Evolutionary conservation across 805 yeast species (phyloP).

Genomic region (Starmerella gropengiesseri): DNA sequence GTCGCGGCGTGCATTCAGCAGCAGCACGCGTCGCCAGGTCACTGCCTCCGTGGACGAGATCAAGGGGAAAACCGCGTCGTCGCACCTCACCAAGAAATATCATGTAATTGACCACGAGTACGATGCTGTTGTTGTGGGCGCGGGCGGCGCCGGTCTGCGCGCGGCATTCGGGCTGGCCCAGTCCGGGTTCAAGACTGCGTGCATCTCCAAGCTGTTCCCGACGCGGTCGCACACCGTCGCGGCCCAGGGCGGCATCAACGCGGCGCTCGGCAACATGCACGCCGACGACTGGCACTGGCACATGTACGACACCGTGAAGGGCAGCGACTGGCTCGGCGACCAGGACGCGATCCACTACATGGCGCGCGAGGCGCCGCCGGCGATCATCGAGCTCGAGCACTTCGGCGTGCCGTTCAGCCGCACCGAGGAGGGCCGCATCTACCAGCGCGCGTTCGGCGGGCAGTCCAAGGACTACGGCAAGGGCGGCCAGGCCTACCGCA

Average conservation of each 20-base stretch:
- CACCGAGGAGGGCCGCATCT: conserved; percentile 90
- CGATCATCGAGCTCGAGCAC: conserved; percentile 93
- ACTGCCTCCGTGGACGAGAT: conserved; percentile 30
- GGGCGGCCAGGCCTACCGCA: conserved; percentile 98
- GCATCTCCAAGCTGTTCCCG: conserved; percentile 93
- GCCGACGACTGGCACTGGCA: conserved; percentile 99
- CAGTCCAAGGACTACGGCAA: conserved; percentile 91
- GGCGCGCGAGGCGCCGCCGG: conserved; percentile 95
- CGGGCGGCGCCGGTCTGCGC: conserved; percentile 98
- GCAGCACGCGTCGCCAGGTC: conserved; percentile 14
- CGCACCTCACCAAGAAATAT: conserved; percentile 55
- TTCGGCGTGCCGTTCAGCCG: conserved; percentile 98
- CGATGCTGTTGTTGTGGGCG: conserved; percentile 96
- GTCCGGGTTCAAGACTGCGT: conserved; percentile 95
- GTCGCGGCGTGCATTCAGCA: conserved; percentile 18
- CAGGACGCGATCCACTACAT: conserved; percentile 98
- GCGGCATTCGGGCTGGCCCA: conserved; percentile 97
- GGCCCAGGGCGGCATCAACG: conserved; percentile 99
- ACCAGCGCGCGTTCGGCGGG: conserved; percentile 99
- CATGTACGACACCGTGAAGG: conserved; percentile 98
- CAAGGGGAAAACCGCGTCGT: conserved; percentile 39
- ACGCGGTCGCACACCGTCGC: conserved; percentile 98
- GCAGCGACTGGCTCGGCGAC: conserved; percentile 99
- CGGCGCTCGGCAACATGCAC: conserved; percentile 98
- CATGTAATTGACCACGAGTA: conserved; percentile 94